Evolutionary conservation across 2,329 filamentous ascomycete genomes (phyloP), one percentile per base, ranked within the genome.

Genomic region (Amauroascus niger): DNA sequence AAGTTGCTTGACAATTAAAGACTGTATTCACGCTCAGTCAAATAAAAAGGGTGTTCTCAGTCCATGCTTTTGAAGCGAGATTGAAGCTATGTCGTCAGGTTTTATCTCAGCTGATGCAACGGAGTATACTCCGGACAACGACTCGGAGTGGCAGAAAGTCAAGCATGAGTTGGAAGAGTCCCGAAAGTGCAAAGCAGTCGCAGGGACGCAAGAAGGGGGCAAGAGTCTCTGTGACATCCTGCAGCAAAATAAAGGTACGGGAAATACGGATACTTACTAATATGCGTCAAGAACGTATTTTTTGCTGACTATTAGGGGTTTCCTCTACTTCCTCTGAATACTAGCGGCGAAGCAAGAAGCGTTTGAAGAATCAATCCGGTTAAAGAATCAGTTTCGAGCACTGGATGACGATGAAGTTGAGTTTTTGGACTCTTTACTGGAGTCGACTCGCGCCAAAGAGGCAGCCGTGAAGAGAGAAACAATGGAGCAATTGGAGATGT

Each of bases 391-490:
- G 59, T 77, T 77, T 57, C 73, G 75, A 41, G 66, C 74, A 16
- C 67, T 77, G 18, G 75, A 76, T 56, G 74, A 76, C 56, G 74
- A 76, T 55, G 74, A 77, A 58, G 66, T 76, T 45, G 75, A 76
- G 2, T 77, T 76, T 55, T 64, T 77, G 2, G 75, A 83, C 56
- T 78, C 77, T 0, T 71, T 84, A 1, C 69, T 79, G 32, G 79
- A 82, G 59, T 76, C 74, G 6, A 78, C 76, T 24, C 72, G 79
- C 24, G 75, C 74, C 20, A 72, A 81, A 62, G 80, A 83, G 60
- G 74, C 71, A 1, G 76, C 73, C 3, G 71, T 83, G 43, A 77
- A 73, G 60, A 78, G 74, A 59, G 79, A 84, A 59, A 83, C 79
- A 0, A 69, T 70, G 4, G 78, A 81, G 58, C 77, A 80, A 61